Percentiles rank a stretch among this genome's conserved stretches.
Conservation (phyloP, 2,329 filamentous ascomycete species). For the Colletotrichum higginsianum region DNA sequence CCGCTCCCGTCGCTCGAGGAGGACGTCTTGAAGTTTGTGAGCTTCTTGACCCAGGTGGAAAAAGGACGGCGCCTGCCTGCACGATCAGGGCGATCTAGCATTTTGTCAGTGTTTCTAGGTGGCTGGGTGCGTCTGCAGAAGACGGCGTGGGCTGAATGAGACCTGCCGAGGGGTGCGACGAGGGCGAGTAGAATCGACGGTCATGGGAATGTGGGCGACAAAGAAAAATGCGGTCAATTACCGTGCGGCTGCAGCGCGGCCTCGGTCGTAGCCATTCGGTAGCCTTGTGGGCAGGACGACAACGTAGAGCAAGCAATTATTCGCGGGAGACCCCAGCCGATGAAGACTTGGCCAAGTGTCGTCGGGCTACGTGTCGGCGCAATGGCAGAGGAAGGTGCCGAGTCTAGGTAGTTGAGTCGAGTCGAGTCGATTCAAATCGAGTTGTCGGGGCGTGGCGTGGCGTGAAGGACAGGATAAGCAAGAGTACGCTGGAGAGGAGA, state of each 20-base stretch:
- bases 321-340: background rate
- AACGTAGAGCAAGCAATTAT: background rate
- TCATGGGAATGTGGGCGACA: background rate
- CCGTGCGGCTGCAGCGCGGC: slow-evolving; percentile 44
- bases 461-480: background rate
- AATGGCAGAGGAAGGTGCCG: background rate
- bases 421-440: too few relatives aligned
- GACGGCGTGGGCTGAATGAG: slow-evolving; percentile 4
- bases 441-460: slow-evolving; percentile 2
- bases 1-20: slow-evolving; percentile 69
- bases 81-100: slow-evolving; percentile 75
- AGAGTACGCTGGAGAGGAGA: slow-evolving; percentile 14
- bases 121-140: slow-evolving; percentile 41
- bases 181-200: background rate
- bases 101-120: slow-evolving; percentile 50
- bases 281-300: slow-evolving; percentile 7
- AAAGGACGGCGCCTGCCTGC: slow-evolving; percentile 85
- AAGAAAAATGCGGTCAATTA: slow-evolving; percentile 30
- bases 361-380: background rate
- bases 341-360: background rate
- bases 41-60: slow-evolving; percentile 92
- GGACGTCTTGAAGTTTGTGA: slow-evolving; percentile 84
- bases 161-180: slow-evolving; percentile 8
- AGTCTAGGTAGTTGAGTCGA: background rate
- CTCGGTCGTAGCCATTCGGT: slow-evolving; percentile 46